Evolutionary conservation across 352 stramenopile genomes (phyloP).

Genomic region (Globisporangium orthogonon): DNA sequence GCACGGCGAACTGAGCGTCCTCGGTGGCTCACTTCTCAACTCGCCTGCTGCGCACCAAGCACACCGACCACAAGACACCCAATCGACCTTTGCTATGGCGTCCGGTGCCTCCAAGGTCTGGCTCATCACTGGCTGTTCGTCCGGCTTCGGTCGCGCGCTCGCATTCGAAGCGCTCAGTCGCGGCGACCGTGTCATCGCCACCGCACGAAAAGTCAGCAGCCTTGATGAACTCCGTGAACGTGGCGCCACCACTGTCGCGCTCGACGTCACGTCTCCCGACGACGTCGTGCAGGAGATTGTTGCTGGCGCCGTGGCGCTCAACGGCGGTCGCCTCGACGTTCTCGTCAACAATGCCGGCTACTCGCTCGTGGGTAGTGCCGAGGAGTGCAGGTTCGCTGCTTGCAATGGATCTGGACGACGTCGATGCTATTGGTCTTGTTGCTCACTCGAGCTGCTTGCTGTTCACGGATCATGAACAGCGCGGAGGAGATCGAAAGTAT

Average conservation of each 20-base stretch:
- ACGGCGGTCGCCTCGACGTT: conserved; percentile 25
- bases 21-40: not conserved
- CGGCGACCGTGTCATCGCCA: conserved; percentile 33
- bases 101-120: conserved; percentile 1
- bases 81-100: not conserved
- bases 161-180: conserved; percentile 24
- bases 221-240: conserved; percentile 22
- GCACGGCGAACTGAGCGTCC: too few relatives aligned
- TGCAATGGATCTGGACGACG: not conserved
- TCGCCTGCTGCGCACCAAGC: not conserved
- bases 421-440: not conserved
- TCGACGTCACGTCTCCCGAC: conserved; percentile 30
- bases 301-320: conserved; percentile 11
- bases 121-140: conserved; percentile 19
- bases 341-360: conserved; percentile 49
- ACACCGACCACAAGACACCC: not conserved
- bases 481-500: conserved; percentile 26
- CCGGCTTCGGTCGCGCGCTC: conserved; percentile 11
- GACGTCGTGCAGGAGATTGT: conserved; percentile 19
- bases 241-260: conserved; percentile 21
- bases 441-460: too few relatives aligned
- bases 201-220: conserved; percentile 17
- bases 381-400: not conserved
- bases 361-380: conserved; percentile 23
- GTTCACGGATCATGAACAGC: conserved; percentile 1